These are phyloP conservation scores for Volvox carteri DNA, from an alignment of 163 green algal species.

Conservation along the genomic window DNA sequence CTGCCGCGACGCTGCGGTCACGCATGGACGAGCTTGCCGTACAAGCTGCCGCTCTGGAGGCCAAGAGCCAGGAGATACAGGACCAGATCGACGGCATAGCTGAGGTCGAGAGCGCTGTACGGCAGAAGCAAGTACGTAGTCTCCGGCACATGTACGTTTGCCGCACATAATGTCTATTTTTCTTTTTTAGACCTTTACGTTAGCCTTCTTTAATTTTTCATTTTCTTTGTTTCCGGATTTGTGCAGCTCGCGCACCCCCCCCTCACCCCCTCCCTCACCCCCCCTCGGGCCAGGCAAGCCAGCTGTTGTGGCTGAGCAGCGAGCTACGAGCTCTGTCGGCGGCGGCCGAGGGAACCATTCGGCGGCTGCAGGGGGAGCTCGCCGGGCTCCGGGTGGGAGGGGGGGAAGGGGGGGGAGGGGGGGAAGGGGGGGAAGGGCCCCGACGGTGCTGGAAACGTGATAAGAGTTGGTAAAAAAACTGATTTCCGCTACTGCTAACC, in stretches of 20 bases:
- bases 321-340: conserved; percentile 14
- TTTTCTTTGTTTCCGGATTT: no score
- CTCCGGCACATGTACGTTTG: neutral
- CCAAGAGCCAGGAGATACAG: neutral
- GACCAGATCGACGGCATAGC: conserved; percentile 7
- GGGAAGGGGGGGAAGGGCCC: neutral
- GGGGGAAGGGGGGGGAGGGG: neutral
- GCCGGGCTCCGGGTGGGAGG: neutral
- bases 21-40: conserved; percentile 3
- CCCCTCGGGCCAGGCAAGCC: neutral
- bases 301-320: neutral
- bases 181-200: no score
- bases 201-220: no score
- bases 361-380: conserved; percentile 21
- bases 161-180: no score
- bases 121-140: neutral
- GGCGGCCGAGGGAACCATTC: neutral
- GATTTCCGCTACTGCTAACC: no score
- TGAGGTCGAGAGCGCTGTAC: conserved; percentile 7
- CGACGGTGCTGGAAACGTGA: neutral
- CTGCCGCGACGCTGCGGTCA: neutral
- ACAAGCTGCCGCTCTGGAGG: neutral
- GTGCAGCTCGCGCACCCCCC: no score
- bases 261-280: no score
- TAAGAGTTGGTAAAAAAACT: neutral